Conservation (phyloP, 2,329 filamentous ascomycete species). For the Calonectria pteridis region DNA sequence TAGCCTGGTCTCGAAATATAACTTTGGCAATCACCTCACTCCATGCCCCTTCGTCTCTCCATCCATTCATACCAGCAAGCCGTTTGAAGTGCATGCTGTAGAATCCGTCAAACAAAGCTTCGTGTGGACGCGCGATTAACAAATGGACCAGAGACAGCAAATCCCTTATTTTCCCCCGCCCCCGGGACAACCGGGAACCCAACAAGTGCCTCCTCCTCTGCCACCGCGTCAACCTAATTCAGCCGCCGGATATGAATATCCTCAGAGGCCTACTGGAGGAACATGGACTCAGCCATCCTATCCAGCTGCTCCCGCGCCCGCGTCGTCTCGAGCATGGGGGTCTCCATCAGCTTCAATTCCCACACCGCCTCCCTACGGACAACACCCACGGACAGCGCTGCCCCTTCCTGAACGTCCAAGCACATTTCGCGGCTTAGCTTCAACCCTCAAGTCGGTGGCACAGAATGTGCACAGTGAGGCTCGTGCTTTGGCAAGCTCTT, state of each 20-base stretch:
- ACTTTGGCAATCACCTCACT: not conserved
- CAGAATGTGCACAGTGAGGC: constrained; percentile 3
- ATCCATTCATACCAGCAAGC: too few species aligned
- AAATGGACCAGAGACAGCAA: not conserved
- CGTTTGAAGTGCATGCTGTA: not conserved
- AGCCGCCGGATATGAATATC: not conserved
- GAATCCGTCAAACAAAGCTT: not conserved
- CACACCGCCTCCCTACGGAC: not conserved
- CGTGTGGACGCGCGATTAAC: not conserved
- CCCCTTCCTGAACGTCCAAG: constrained; percentile 4
- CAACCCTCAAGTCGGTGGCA: not conserved
- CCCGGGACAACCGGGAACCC: not conserved
- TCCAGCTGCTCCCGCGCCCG: not conserved
- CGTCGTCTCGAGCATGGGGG: not conserved
- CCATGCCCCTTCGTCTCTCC: not conserved
- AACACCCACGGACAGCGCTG: not conserved
- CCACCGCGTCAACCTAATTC: not conserved
- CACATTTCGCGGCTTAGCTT: constrained; percentile 2
- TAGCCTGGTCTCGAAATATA: not conserved
- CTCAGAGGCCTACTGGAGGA: not conserved
- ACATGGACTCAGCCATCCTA: not conserved
- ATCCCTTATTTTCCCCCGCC: constrained; percentile 13
- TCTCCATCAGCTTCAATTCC: not conserved
- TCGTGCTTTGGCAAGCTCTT: not conserved
- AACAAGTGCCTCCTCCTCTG: not conserved